Conservation (phyloP, 805 yeast genomes). For the Candida yuanshanica region DNA sequence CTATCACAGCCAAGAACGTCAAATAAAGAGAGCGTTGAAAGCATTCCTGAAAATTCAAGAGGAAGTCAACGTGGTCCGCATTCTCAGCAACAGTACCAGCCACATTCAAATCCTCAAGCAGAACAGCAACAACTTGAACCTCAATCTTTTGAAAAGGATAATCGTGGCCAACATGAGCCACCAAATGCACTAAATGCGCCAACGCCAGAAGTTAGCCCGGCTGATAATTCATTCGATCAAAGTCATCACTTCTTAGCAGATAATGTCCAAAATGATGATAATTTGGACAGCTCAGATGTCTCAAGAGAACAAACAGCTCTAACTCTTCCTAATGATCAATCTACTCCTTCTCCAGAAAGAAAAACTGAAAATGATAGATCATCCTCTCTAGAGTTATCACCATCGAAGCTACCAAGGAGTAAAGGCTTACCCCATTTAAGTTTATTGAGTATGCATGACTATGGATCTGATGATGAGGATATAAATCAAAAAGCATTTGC, state of each 20-base stretch:
- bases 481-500: slow-evolving; percentile 3
- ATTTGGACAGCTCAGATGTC: not conserved
- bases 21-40: not conserved
- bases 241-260: slow-evolving; percentile 24
- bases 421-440: slow-evolving; percentile 22
- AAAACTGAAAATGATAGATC: not conserved
- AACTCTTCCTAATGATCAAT: slow-evolving; percentile 17
- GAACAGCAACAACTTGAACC: too few relatives aligned
- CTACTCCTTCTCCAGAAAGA: slow-evolving; percentile 20
- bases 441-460: slow-evolving; percentile 19
- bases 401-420: slow-evolving; percentile 22
- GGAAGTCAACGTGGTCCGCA: too few relatives aligned
- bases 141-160: too few relatives aligned
- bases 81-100: slow-evolving; percentile 8
- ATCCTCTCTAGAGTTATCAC: slow-evolving; percentile 6
- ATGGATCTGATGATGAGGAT: slow-evolving; percentile 13
- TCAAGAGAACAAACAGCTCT: slow-evolving; percentile 3
- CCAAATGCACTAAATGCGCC: not conserved
- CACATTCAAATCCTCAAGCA: too few relatives aligned
- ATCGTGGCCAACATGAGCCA: slow-evolving; percentile 5
- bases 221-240: not conserved
- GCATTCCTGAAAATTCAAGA: not conserved
- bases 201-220: not conserved
- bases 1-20: not conserved
- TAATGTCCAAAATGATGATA: slow-evolving; percentile 12